Evolutionary conservation across 2,329 filamentous ascomycete genomes (phyloP).

Genomic region (Metarhizium robertsii): DNA sequence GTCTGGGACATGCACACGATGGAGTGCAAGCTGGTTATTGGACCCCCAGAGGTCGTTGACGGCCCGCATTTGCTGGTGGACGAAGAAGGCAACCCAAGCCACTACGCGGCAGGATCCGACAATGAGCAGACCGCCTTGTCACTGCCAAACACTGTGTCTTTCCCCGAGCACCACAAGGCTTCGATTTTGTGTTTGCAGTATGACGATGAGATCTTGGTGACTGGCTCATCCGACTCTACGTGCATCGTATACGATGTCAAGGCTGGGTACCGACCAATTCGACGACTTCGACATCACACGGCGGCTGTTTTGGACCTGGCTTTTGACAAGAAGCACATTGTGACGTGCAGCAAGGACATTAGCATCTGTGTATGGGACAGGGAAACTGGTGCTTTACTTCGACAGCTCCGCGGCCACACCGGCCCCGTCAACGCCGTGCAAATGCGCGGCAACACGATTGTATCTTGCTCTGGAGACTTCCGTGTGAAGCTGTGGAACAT

Average conservation of each 20-base stretch:
- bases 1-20: constrained; percentile 93
- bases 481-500: constrained; percentile 94
- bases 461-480: constrained; percentile 90
- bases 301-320: constrained; percentile 90
- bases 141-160: constrained; percentile 46
- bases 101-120: constrained; percentile 47
- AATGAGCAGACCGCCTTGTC: constrained; percentile 36
- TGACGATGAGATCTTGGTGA: constrained; percentile 86
- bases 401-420: constrained; percentile 73
- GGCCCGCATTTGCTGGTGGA: constrained; percentile 41
- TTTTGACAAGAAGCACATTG: constrained; percentile 84
- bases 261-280: constrained; percentile 68
- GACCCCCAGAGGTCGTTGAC: constrained; percentile 58
- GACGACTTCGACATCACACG: constrained; percentile 66
- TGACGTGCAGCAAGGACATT: constrained; percentile 94
- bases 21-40: constrained; percentile 77
- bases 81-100: constrained; percentile 38
- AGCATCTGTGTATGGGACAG: constrained; percentile 94
- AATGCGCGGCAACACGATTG: constrained; percentile 83
- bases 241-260: constrained; percentile 88
- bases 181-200: constrained; percentile 95
- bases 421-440: constrained; percentile 96
- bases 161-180: constrained; percentile 67
- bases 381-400: constrained; percentile 62
- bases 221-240: constrained; percentile 83